Evolutionary conservation across 257 asterid species (phyloP), one percentile per base, ranked within the genome.

Genomic region (Ehretia macrophylla): DNA sequence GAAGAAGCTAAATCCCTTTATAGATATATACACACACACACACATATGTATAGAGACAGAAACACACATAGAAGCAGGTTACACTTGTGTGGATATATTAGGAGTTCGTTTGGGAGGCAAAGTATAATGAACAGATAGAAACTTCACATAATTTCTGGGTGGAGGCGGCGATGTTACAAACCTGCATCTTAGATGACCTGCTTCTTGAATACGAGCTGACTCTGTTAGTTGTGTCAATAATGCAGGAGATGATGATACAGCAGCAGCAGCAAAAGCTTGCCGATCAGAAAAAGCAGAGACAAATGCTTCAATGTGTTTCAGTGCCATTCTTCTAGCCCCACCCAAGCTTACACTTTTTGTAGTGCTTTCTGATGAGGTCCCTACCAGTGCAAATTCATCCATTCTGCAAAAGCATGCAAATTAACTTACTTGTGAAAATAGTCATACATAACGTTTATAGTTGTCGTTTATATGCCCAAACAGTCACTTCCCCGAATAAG

Each of bases 121-220:
- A 6, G 6, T 11, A 1, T 18, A 37, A 16, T 23, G 19, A 12
- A 11, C 5, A 59, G 9, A 5, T 54, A n/a, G 60, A 1, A 27
- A 27, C 35, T 27, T 27, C 35, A 27, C 3, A 6, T 27, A 27
- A 27, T 27, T 27, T 6, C 35, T 27, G 35, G 6, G 35, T n/a
- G 22, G 56, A 56, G 56, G 10, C 17, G 49, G 52, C 49, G 42
- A 27, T 62, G 58, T 66, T 49, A 70, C 45, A 53, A 56, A 87
- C 96, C 96, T 87, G 96, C 96, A 87, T 81, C 96, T 81, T 17
- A 87, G 89, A 81, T 85, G 94, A 55, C 91, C 88, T 0, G 91
- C 94, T 79, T 87, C 96, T 62, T 77, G 88, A 70, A 87, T 87
- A n/a, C 85, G 84, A 35, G 88, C 85, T 17, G 85, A 68, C 70